phyloP scores from a whole-genome alignment of 2,329 filamentous ascomycete species.

The Colletotrichum phormii region DNA sequence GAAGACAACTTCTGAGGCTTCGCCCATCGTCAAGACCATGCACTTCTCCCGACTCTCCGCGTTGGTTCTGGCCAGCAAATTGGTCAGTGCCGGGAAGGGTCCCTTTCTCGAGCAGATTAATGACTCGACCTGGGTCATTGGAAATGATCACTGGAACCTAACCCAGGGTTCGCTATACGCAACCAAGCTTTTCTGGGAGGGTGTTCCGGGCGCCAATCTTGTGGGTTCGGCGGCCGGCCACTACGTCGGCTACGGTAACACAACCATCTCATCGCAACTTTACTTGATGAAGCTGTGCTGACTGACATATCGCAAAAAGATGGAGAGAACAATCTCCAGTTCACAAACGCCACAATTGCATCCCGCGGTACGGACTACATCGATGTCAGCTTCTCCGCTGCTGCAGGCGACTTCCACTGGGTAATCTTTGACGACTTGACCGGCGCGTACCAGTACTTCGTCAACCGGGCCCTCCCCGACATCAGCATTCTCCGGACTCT shows the following conservation, averaged over 20 bases:
- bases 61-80: constrained; percentile 1
- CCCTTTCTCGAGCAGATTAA: constrained; percentile 31
- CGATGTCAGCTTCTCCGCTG: constrained; percentile 34
- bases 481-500: constrained; percentile 34
- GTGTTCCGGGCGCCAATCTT: constrained; percentile 32
- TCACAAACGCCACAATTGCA: constrained; percentile 30
- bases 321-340: constrained; percentile 30
- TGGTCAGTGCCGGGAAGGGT: constrained; percentile 23
- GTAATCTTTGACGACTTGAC: constrained; percentile 35
- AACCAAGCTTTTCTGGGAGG: constrained; percentile 34
- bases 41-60: constrained; percentile 1
- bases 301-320: constrained; percentile 24
- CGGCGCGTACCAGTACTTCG: constrained; percentile 37
- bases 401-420: constrained; percentile 34
- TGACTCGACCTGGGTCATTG: constrained; percentile 34
- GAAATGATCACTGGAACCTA: constrained; percentile 37
- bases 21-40: not conserved
- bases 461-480: constrained; percentile 34
- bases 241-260: constrained; percentile 30
- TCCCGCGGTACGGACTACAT: constrained; percentile 30
- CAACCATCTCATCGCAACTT: not conserved
- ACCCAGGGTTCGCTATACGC: constrained; percentile 33
- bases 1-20: not conserved
- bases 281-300: not conserved
- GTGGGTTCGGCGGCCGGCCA: constrained; percentile 34